Conservation (phyloP, 352 stramenopile genomes). For the Blastocystis sp. region DNA sequence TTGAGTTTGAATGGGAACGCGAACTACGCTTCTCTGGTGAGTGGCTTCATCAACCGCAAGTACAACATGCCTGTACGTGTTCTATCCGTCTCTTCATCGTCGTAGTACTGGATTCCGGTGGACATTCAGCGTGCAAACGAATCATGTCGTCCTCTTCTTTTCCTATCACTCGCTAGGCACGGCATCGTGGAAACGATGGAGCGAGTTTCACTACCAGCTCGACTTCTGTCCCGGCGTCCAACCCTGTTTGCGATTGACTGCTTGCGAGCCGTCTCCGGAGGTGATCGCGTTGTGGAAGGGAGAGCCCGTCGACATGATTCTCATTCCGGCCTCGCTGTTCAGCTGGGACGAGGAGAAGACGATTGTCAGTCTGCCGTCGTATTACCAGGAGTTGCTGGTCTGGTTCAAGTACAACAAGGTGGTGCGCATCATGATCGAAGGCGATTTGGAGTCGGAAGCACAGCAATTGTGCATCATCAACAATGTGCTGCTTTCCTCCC, state of each 20-base stretch:
- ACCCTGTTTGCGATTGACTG: constrained; percentile 36
- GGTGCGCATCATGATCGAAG: constrained; percentile 85
- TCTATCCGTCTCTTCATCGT: constrained; percentile 80
- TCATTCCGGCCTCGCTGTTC: constrained; percentile 30
- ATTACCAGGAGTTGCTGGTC: constrained; percentile 85
- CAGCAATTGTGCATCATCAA: constrained; percentile 79
- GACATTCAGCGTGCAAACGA: not conserved
- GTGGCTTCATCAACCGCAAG: constrained; percentile 82
- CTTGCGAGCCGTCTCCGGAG: not conserved
- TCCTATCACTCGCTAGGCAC: constrained; percentile 63
- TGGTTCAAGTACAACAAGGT: constrained; percentile 80
- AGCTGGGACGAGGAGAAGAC: constrained; percentile 79
- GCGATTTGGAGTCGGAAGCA: constrained; percentile 80
- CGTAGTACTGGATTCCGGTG: constrained; percentile 72
- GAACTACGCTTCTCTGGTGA: constrained; percentile 84
- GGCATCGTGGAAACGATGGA: constrained; percentile 18
- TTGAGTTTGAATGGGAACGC: constrained; percentile 78
- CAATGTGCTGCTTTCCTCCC: constrained; percentile 76
- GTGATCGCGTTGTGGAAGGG: constrained; percentile 14
- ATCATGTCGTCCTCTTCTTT: constrained; percentile 86
- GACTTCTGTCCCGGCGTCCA: constrained; percentile 17
- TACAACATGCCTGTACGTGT: constrained; percentile 82
- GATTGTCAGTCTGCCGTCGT: constrained; percentile 81
- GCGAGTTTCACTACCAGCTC: constrained; percentile 35
- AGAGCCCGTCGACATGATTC: constrained; percentile 27